Conservation (phyloP, 1,284 basidiomycete species). For the Porogramme epimiltina region DNA sequence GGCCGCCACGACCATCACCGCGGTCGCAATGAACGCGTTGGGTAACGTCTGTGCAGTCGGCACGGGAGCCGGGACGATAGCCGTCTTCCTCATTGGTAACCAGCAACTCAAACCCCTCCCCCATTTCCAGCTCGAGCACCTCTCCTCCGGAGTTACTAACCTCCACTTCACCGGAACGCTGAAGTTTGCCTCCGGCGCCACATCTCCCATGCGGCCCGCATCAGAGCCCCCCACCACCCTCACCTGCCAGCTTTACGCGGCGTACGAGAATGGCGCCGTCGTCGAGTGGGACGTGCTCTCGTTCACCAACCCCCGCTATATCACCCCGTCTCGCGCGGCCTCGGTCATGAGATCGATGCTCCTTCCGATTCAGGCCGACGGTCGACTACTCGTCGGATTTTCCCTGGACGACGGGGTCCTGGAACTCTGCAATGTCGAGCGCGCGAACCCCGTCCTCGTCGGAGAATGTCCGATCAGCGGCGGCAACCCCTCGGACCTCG, state of each 20-base stretch:
- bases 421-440: conserved; percentile 58
- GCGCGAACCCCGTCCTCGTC: conserved; percentile 38
- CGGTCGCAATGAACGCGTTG: conserved; percentile 56
- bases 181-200: conserved; percentile 20
- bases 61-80: conserved; percentile 61
- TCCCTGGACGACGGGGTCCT: conserved; percentile 63
- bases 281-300: conserved; percentile 54
- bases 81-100: conserved; percentile 54
- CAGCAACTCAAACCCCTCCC: conserved; percentile 43
- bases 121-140: conserved; percentile 46
- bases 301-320: conserved; percentile 36
- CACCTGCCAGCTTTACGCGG: conserved; percentile 45
- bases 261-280: conserved; percentile 60
- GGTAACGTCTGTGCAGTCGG: conserved; percentile 66
- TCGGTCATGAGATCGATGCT: conserved; percentile 50
- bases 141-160: conserved; percentile 49
- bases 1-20: conserved; percentile 51
- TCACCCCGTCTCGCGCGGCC: conserved; percentile 47
- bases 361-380: conserved; percentile 45
- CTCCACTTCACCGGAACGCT: conserved; percentile 43
- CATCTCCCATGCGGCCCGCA: conserved; percentile 35
- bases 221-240: conserved; percentile 22
- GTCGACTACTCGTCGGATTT: conserved; percentile 56
- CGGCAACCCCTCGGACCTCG: conserved; percentile 56
- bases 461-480: conserved; percentile 52